phyloP scores from a whole-genome alignment of 345 rosid genomes.

The Hibiscus mutabilis region DNA sequence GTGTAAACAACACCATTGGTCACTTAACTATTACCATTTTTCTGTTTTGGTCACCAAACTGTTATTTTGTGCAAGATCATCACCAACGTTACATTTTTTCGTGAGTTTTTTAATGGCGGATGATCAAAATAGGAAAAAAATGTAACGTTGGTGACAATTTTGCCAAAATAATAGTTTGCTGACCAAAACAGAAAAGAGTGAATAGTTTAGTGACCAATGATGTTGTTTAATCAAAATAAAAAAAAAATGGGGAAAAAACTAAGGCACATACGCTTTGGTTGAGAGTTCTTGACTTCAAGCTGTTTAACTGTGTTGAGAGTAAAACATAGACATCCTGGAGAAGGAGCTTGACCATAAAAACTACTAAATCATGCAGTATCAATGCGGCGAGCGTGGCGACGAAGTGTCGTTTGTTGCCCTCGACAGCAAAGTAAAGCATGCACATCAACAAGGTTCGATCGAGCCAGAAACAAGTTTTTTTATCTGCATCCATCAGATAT shows the following conservation, averaged over 20 bases:
- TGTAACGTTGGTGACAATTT: too few relatives aligned
- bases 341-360: background rate
- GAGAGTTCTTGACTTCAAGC: background rate
- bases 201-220: too few relatives aligned
- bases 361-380: background rate
- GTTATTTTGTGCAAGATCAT: too few relatives aligned
- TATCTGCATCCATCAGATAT: background rate
- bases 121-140: too few relatives aligned
- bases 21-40: too few relatives aligned
- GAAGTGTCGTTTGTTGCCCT: background rate
- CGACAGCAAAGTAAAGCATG: background rate
- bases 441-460: background rate
- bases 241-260: background rate
- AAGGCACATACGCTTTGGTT: background rate
- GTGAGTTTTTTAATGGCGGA: too few relatives aligned
- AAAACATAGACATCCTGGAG: background rate
- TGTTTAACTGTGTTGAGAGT: background rate
- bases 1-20: too few relatives aligned
- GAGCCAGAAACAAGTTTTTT: background rate
- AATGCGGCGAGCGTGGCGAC: background rate
- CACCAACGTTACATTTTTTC: too few relatives aligned
- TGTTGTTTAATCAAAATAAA: too few relatives aligned
- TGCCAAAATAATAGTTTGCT: too few relatives aligned
- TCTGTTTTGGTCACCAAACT: too few relatives aligned
- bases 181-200: too few relatives aligned